Evolutionary conservation across 768 basidiomycete genomes (phyloP).

Genomic region (Suillus decipiens): DNA sequence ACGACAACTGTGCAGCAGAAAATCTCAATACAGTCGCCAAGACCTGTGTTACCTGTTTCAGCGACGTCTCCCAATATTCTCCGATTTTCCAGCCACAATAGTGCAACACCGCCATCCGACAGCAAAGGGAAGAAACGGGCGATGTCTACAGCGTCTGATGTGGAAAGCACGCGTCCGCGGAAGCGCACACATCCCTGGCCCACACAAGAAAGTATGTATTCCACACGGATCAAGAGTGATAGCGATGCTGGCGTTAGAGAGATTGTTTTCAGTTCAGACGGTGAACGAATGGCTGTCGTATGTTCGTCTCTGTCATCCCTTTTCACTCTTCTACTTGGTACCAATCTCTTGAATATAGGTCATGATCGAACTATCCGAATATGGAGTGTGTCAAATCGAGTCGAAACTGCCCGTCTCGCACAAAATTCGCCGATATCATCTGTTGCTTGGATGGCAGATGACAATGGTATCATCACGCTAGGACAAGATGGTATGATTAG

Average conservation of each 20-base stretch:
- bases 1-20: conserved; percentile 20
- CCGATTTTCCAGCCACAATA: conserved; percentile 23
- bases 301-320: conserved; percentile 42
- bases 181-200: conserved; percentile 50
- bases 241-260: conserved; percentile 47
- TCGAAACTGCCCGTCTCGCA: conserved; percentile 57
- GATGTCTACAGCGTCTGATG: conserved; percentile 21
- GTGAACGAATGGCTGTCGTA: conserved; percentile 54
- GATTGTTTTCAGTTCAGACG: conserved; percentile 55
- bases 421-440: conserved; percentile 52
- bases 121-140: conserved; percentile 43
- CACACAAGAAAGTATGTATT: conserved; percentile 39
- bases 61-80: conserved; percentile 38
- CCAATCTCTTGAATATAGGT: conserved; percentile 36
- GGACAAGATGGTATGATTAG: conserved; percentile 57
- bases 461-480: conserved; percentile 57
- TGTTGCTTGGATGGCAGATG: conserved; percentile 61
- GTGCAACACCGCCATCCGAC: conserved; percentile 30
- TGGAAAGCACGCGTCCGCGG: conserved; percentile 33
- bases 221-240: conserved; percentile 44
- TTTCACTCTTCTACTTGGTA: conserved; percentile 2
- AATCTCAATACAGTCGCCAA: conserved; percentile 32
- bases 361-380: conserved; percentile 63
- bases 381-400: conserved; percentile 50
- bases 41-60: conserved; percentile 29